Base-by-base conservation (phyloP, 2,329 filamentous ascomycete species). In the Ophiostoma sp. region DNA sequence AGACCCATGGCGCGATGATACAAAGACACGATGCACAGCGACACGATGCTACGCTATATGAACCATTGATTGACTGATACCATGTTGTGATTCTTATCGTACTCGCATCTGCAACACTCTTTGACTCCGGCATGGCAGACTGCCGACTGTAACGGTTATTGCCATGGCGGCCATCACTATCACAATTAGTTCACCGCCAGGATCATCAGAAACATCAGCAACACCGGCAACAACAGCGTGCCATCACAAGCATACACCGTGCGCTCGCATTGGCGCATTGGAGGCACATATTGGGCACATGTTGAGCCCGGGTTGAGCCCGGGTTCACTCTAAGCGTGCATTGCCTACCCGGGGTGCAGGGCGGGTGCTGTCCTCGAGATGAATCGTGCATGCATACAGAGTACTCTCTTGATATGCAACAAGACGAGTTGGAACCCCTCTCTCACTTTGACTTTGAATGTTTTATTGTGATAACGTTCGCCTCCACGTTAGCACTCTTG, bases 201-300 rank as follows among this genome's bases (percentile, higher is more conserved):
- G 27, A 31, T 31, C 27, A 13, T 41, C 39, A 10, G 39, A 11
- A 41, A 41, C 39, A 10, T 10, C 39, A 41, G 15, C 39, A 41
- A 11, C 11, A 41, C 15, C 39, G 15, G 15, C 10, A 10, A 8
- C 39, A 41, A 15, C 27, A 31, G 27, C 27, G 27, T 31, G 27
- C 48, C 8, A 52, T 23, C 17, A 20, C 48, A 5, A 27, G 23
- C 23, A 57, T 15, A 15, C 52, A 57, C 52, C 52, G 52, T 57
- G 52, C 52, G 52, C 52, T 57, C 52, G 52, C 52, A 57, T 57
- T 48, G 44, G 44, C 17, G 17, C 44, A n/a, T n/a, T n/a, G 44
- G 6, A 48, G 44, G 27, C 27, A 31, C 27, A 31, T 31, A 31
- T 31, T 31, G 27, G 27, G 27, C 27, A 31, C 3, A 31, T 31